These are phyloP conservation scores for Pseudogymnoascus sp. DNA, from an alignment of 2,329 filamentous ascomycete genomes.

Conservation along the genomic window DNA sequence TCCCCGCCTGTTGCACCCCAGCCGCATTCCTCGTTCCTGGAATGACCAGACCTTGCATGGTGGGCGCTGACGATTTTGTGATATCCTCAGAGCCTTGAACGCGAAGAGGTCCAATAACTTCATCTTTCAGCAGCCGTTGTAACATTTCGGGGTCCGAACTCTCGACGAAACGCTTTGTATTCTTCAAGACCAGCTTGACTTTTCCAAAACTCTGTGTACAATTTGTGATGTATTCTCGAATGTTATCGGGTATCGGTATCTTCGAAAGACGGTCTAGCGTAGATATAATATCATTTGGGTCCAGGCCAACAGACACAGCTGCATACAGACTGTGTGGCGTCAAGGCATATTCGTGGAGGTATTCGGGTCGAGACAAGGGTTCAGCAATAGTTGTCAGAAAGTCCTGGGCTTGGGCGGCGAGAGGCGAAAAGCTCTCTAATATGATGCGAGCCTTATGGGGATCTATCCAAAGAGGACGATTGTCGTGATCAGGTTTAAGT, in stretches of 20 bases:
- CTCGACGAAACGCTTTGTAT: slow-evolving; percentile 91
- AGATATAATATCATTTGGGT: slow-evolving; percentile 81
- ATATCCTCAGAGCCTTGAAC: slow-evolving; percentile 64
- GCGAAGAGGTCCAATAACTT: slow-evolving; percentile 70
- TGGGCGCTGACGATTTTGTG: slow-evolving; percentile 73
- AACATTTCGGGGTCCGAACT: slow-evolving; percentile 81
- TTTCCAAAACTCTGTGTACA: slow-evolving; percentile 91
- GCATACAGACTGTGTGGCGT: slow-evolving; percentile 92
- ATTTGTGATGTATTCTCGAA: slow-evolving; percentile 64
- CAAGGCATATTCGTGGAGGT: slow-evolving; percentile 88
- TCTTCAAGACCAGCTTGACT: slow-evolving; percentile 87
- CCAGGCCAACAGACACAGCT: slow-evolving; percentile 87
- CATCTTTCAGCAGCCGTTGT: slow-evolving; percentile 77
- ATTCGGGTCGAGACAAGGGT: slow-evolving; percentile 79
- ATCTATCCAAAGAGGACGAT: slow-evolving; percentile 90
- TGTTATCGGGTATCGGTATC: slow-evolving; percentile 72
- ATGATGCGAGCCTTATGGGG: slow-evolving; percentile 80
- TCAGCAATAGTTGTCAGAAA: slow-evolving; percentile 95
- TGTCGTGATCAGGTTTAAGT: slow-evolving; percentile 81
- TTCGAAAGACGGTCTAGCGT: slow-evolving; percentile 85
- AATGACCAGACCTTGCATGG: slow-evolving; percentile 81
- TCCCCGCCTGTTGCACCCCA: slow-evolving; percentile 66
- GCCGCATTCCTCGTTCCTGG: slow-evolving; percentile 91
- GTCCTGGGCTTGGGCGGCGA: slow-evolving; percentile 81
- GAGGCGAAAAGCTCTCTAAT: slow-evolving; percentile 85